Conservation (phyloP, 768 basidiomycete genomes). For the Lactarius indigo region DNA sequence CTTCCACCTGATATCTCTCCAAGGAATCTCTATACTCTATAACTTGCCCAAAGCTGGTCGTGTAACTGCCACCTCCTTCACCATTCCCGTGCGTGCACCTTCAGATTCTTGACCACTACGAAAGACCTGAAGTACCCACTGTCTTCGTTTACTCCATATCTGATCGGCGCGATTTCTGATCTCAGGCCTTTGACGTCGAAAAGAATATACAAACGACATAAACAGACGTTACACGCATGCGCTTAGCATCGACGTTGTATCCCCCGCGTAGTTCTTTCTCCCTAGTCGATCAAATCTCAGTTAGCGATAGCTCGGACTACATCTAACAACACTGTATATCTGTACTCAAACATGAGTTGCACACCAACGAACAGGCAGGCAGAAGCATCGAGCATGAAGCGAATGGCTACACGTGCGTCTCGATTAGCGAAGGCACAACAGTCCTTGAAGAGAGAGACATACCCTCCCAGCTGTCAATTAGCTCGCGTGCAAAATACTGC, state of each 20-base stretch:
- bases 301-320: background rate
- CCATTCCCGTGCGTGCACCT: no score
- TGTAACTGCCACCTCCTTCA: no score
- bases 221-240: background rate
- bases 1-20: no score
- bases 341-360: slow-evolving; percentile 99
- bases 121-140: no score
- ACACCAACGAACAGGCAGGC: slow-evolving; percentile 71
- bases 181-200: no score
- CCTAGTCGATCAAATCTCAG: slow-evolving; percentile 17
- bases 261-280: slow-evolving; percentile 34
- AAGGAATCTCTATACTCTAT: no score
- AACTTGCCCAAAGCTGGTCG: no score
- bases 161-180: no score
- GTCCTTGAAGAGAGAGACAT: background rate
- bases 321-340: slow-evolving; percentile 46
- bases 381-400: slow-evolving; percentile 59
- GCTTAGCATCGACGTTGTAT: slow-evolving; percentile 22
- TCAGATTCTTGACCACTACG: no score
- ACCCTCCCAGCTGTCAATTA: slow-evolving; percentile 68
- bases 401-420: slow-evolving; percentile 45
- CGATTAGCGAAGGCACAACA: background rate
- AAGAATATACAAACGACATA: no score
- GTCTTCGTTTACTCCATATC: no score
- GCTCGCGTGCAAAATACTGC: slow-evolving; percentile 55